phyloP scores from a whole-genome alignment of 2,329 filamentous ascomycete species.

The Tolypocladium cylindrosporum region DNA sequence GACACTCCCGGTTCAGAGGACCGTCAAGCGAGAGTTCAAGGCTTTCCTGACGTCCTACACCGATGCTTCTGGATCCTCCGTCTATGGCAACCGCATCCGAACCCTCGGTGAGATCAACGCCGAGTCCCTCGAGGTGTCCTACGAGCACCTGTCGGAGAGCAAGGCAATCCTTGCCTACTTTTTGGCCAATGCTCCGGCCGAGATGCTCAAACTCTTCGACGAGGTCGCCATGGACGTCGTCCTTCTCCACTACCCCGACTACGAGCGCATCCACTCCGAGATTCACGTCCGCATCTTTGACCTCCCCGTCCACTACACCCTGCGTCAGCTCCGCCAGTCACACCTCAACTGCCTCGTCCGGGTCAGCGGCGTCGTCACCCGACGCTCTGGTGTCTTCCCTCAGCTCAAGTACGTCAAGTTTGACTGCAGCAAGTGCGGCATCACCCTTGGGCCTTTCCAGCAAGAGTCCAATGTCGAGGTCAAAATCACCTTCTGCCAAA shows the following conservation, averaged over 20 bases:
- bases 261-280: slow-evolving; percentile 93
- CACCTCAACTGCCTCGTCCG: slow-evolving; percentile 94
- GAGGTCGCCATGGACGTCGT: slow-evolving; percentile 95
- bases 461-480: slow-evolving; percentile 96
- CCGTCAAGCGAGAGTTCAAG: slow-evolving; percentile 94
- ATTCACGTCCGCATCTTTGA: slow-evolving; percentile 97
- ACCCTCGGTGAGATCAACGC: slow-evolving; percentile 96
- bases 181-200: slow-evolving; percentile 87
- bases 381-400: slow-evolving; percentile 89
- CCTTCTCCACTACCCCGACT: slow-evolving; percentile 91
- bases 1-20: slow-evolving; percentile 78
- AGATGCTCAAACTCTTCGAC: slow-evolving; percentile 93
- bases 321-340: slow-evolving; percentile 87
- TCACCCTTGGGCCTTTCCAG: slow-evolving; percentile 89
- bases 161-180: slow-evolving; percentile 96
- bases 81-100: slow-evolving; percentile 89
- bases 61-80: slow-evolving; percentile 77
- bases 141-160: slow-evolving; percentile 78
- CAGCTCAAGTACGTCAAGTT: slow-evolving; percentile 99
- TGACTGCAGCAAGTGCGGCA: slow-evolving; percentile 86
- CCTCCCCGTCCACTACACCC: slow-evolving; percentile 86
- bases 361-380: slow-evolving; percentile 90
- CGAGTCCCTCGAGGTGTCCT: slow-evolving; percentile 92
- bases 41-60: slow-evolving; percentile 94
- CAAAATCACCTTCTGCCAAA: slow-evolving; percentile 92